Evolutionary conservation across 805 yeast genomes (phyloP).

Genomic region (Danielia reshetovae): DNA sequence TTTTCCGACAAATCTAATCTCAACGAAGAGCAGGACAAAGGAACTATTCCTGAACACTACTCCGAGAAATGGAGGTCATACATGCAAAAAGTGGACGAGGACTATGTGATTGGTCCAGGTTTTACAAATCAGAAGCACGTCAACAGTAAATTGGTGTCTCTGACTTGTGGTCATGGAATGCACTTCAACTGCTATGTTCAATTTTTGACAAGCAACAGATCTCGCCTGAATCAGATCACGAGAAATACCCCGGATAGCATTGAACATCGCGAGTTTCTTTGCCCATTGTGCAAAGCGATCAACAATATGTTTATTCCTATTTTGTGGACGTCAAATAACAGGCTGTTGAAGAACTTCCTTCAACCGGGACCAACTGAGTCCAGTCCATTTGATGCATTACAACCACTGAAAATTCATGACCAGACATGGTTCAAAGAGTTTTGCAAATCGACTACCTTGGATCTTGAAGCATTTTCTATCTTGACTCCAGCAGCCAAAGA

Average conservation of each 20-base stretch:
- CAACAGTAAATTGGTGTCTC: slow-evolving; percentile 47
- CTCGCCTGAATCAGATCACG: slow-evolving; percentile 67
- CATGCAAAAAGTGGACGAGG: slow-evolving; percentile 33
- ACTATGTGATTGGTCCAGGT: slow-evolving; percentile 65
- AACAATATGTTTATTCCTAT: slow-evolving; percentile 82
- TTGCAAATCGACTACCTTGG: slow-evolving; percentile 15
- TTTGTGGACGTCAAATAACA: slow-evolving; percentile 50
- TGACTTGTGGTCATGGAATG: slow-evolving; percentile 93
- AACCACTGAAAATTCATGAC: slow-evolving; percentile 12
- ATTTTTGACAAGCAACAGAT: slow-evolving; percentile 52
- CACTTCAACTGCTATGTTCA: slow-evolving; percentile 74
- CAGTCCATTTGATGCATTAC: slow-evolving; percentile 15
- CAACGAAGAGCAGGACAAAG: slow-evolving; percentile 15
- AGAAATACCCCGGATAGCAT: slow-evolving; percentile 76
- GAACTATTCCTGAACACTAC: slow-evolving; percentile 10
- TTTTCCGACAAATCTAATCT: slow-evolving; percentile 46
- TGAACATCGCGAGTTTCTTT: slow-evolving; percentile 68
- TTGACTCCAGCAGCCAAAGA: slow-evolving; percentile 26
- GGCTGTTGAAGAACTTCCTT: slow-evolving; percentile 23
- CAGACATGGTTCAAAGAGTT: slow-evolving; percentile 26
- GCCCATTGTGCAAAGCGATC: slow-evolving; percentile 88
- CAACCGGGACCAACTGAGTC: slow-evolving; percentile 2
- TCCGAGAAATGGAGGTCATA: slow-evolving; percentile 35
- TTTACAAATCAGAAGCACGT: slow-evolving; percentile 44
- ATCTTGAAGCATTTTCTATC: slow-evolving; percentile 21